Evolutionary conservation across 192 early-diverging fungal genomes (phyloP).

Genomic region (Backusella macrospora): DNA sequence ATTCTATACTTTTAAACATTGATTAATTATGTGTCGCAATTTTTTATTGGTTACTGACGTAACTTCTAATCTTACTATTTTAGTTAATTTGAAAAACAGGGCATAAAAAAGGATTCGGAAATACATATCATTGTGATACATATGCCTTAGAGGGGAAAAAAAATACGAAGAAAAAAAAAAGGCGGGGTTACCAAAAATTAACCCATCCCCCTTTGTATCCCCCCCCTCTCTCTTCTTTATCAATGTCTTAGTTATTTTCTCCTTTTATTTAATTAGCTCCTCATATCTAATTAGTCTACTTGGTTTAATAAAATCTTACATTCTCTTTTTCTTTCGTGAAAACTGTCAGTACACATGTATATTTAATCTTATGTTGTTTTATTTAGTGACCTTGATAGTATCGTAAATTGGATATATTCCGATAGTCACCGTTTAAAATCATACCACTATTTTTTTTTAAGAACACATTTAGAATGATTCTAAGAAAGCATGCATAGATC

Average conservation of each 20-base stretch:
- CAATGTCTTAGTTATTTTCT: background rate
- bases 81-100: slow-evolving; percentile 4
- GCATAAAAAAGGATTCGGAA: background rate
- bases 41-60: background rate
- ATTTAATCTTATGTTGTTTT: background rate
- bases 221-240: background rate
- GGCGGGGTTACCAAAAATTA: background rate
- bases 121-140: background rate
- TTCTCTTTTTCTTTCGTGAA: slow-evolving; percentile 5
- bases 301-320: background rate
- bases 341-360: background rate
- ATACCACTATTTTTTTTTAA: background rate
- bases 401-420: background rate
- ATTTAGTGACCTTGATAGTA: background rate
- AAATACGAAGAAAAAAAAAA: background rate
- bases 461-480: background rate
- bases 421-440: background rate
- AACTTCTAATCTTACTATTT: background rate
- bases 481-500: background rate
- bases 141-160: too few relatives aligned
- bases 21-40: background rate
- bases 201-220: background rate
- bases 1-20: background rate
- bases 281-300: slow-evolving; percentile 6
- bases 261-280: slow-evolving; percentile 12